phyloP scores from a whole-genome alignment of 306 rosid species.

The Sesbania bispinosa region DNA sequence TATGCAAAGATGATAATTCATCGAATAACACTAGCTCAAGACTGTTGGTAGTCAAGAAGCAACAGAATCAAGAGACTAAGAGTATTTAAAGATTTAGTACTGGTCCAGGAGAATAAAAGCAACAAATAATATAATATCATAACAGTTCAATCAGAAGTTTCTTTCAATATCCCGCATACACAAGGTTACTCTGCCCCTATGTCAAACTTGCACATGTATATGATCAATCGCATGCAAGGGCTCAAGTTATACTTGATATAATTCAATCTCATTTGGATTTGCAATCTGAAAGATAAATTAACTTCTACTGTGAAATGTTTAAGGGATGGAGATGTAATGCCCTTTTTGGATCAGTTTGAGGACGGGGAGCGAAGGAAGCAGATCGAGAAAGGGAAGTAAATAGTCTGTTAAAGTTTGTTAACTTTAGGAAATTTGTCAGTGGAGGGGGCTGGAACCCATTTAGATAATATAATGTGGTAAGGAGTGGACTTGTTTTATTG shows the following conservation, averaged over 20 bases:
- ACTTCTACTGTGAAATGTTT: background rate
- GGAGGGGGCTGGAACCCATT: background rate
- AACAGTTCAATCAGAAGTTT: slow-evolving; percentile 9
- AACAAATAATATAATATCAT: background rate
- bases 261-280: background rate
- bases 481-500: background rate
- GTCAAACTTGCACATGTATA: background rate
- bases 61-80: background rate
- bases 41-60: background rate
- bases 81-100: background rate
- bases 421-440: background rate
- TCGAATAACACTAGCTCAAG: background rate
- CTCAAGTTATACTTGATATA: background rate
- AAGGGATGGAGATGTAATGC: background rate
- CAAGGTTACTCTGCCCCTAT: background rate
- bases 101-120: background rate
- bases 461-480: background rate
- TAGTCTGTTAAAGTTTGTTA: background rate
- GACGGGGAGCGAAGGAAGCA: background rate
- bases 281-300: background rate
- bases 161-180: slow-evolving; percentile 4
- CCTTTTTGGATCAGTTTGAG: background rate
- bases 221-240: background rate
- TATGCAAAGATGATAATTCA: slow-evolving; percentile 3
- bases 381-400: background rate